These are phyloP conservation scores for Kodamaea laetipori DNA, from an alignment of 805 yeast genomes.

Conservation along the genomic window DNA sequence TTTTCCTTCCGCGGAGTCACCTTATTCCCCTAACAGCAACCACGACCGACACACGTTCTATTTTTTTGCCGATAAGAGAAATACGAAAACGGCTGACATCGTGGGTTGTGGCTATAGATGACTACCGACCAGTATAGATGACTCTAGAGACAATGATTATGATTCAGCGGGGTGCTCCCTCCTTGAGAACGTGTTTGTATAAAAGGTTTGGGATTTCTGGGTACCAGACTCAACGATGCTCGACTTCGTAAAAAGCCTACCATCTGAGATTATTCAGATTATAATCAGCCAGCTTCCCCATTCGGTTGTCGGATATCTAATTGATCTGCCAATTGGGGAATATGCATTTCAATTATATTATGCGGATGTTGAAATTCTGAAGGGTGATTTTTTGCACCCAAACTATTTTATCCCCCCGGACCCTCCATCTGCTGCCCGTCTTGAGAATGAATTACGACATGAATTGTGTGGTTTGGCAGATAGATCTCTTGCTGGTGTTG, in stretches of 20 bases:
- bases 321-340: neutral
- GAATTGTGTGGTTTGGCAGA: neutral
- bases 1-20: neutral
- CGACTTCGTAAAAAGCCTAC: neutral
- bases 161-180: neutral
- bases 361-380: neutral
- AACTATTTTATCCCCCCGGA: neutral
- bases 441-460: neutral
- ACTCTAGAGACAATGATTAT: neutral
- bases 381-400: conserved; percentile 5
- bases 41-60: neutral
- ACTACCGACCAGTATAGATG: neutral
- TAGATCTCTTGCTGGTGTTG: neutral
- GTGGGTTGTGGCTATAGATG: neutral
- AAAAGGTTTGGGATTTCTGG: too few relatives aligned
- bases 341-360: neutral
- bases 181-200: neutral
- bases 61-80: too few relatives aligned
- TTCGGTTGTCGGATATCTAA: neutral
- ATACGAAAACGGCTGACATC: too few relatives aligned
- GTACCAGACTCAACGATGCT: neutral
- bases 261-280: neutral
- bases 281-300: neutral
- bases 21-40: conserved; percentile 2
- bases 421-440: neutral